Conservation (phyloP, 1,284 basidiomycete species). For the Pyrrhoderma lamaoense region DNA sequence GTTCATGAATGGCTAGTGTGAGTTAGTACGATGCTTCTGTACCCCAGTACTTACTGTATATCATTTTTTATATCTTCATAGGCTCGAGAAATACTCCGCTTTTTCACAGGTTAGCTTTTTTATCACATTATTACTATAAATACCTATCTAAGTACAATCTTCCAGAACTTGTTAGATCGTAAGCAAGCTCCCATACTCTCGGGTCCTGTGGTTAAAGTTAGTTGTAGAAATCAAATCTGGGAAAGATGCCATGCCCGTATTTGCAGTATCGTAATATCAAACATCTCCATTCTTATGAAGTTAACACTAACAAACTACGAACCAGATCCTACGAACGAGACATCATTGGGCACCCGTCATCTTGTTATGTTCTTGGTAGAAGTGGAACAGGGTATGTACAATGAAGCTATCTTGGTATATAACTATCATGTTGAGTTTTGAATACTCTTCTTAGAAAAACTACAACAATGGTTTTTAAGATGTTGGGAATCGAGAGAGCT, state of each 20-base stretch:
- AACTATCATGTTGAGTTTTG: no score
- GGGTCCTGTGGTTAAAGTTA: not conserved
- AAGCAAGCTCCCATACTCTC: slow-evolving; percentile 12
- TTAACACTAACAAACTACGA: no score
- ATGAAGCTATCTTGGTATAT: no score
- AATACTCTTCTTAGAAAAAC: slow-evolving; percentile 48
- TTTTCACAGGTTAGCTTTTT: slow-evolving; percentile 39
- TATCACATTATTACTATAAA: no score
- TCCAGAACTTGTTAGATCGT: slow-evolving; percentile 52
- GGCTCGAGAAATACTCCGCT: slow-evolving; percentile 57
- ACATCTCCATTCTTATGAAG: slow-evolving; percentile 12
- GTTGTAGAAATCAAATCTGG: slow-evolving; percentile 37
- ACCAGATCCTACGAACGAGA: slow-evolving; percentile 47
- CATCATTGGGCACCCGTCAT: slow-evolving; percentile 53
- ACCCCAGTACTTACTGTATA: not conserved
- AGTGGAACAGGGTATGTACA: slow-evolving; percentile 61
- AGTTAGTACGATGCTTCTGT: slow-evolving; percentile 20
- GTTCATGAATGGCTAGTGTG: slow-evolving; percentile 53
- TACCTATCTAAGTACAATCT: no score
- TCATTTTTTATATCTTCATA: slow-evolving; percentile 24
- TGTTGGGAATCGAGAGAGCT: slow-evolving; percentile 54
- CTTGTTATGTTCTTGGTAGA: slow-evolving; percentile 63
- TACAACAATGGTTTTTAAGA: slow-evolving; percentile 69
- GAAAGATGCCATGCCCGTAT: slow-evolving; percentile 41
- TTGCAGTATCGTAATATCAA: slow-evolving; percentile 46